Evolutionary conservation across 345 rosid genomes (phyloP), one percentile per base, ranked within the genome.

Genomic region (Arabis alpina): DNA sequence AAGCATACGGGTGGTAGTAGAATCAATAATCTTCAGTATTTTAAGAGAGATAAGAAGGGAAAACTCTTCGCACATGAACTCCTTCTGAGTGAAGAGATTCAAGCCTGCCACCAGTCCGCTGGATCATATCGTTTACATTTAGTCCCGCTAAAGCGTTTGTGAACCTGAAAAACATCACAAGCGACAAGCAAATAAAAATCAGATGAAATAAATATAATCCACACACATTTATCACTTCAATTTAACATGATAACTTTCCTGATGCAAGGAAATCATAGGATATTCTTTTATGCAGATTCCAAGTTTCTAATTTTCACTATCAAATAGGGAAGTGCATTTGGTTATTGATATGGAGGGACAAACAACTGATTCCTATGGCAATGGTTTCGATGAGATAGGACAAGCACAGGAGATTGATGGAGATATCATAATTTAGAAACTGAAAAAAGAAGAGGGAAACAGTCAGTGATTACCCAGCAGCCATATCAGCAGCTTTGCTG

Each of bases 41-140:
- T 27, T 34, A 70, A 52, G 42, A 52, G 42, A 27, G 8, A 12
- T 34, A 43, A 58, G 54, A 52, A 71, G 49, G 52, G 64, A 57
- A 70, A 41, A 48, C 66, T 71, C 66, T 79, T 40, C 89, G 52
- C 84, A 94, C 99, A 81, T 94, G 99, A 82, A 91, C 86, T 48
- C 99, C 98, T 78, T 94, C 98, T 7, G 99, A 89, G 80, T 94
- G 99, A 68, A 91, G 89, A 48, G 92, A 80, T 74, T 94, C 99
- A 32, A 90, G 85, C 73, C 99, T 85, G 80, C 93, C 86, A 61
- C 84, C 73, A 7, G 99, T 92, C 64, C 91, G 85, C 76, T 89
- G 96, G 70, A 92, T 76, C 69, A 89, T 83, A 75, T 95, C 98
- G 66, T 86, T 82, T 37, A 80, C 74, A 6, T 80, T 73, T 68